Evolutionary conservation across 306 rosid species (phyloP).

Genomic region (Acacia acuminata): DNA sequence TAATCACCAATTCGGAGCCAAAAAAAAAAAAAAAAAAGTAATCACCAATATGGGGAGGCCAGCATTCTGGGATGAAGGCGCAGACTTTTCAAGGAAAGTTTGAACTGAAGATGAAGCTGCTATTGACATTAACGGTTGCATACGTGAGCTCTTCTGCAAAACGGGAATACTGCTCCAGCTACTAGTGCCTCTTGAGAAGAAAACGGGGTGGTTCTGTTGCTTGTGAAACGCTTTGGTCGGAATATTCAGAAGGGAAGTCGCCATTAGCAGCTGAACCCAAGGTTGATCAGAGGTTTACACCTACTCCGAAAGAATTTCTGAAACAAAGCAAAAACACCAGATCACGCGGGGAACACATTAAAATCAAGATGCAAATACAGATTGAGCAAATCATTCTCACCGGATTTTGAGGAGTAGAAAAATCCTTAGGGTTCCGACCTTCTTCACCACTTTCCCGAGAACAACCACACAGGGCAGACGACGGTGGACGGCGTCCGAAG

Average conservation of each 20-base stretch:
- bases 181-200: slow-evolving; percentile 21
- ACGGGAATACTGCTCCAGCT: neutral
- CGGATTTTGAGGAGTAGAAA: neutral
- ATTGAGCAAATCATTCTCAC: neutral
- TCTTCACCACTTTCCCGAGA: neutral
- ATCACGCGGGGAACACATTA: neutral
- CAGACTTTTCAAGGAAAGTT: slow-evolving; percentile 37
- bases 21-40: too few species aligned
- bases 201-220: slow-evolving; percentile 27
- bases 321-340: neutral
- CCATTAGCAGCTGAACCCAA: slow-evolving; percentile 30
- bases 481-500: neutral
- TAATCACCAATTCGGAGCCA: slow-evolving; percentile 47
- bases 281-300: slow-evolving; percentile 9
- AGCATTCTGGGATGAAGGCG: slow-evolving; percentile 5
- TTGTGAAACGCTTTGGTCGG: slow-evolving; percentile 18
- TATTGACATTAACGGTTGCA: slow-evolving; percentile 30
- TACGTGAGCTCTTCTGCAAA: slow-evolving; percentile 33
- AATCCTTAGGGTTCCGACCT: neutral
- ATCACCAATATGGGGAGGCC: slow-evolving; percentile 51
- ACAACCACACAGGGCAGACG: neutral
- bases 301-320: neutral
- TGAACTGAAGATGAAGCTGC: slow-evolving; percentile 43
- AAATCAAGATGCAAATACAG: neutral
- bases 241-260: slow-evolving; percentile 31